Evolutionary conservation across 2,329 filamentous ascomycete genomes (phyloP), one percentile per base, ranked within the genome.

Genomic region (Diaporthe eres): DNA sequence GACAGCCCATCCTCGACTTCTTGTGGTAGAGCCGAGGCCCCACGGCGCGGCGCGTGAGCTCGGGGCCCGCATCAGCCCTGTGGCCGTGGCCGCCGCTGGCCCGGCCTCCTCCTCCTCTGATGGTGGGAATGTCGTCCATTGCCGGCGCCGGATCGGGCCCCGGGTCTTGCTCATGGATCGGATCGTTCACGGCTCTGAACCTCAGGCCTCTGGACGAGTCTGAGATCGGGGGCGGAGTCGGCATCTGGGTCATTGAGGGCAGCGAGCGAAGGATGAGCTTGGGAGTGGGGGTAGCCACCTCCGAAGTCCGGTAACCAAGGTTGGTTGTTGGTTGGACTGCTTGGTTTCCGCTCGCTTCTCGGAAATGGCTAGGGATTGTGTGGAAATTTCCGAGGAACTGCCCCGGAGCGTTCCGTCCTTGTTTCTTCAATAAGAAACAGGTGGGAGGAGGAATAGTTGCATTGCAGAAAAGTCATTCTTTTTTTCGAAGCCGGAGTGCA

Each of bases 1-100:
- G 74, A 72, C 82, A 83, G 2, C 82, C 82, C 67, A 78, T 80
- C 49, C 79, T 76, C 37, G 81, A 82, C 77, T 83, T 83, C 74
- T 79, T 81, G 75, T 83, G 82, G 63, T 82, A 83, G 28, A 83
- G 77, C 57, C 82, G 76, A 34, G 80, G 80, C 13, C 76, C 79
- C 44, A 75, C 73, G 28, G 47, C 47, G 28, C 74, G 76, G 12
- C 70, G 74, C 28, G 71, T 51, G 31, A 34, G 72, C 39, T 58
- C 61, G 2, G 71, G 44, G 28, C 65, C 65, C 12, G 58, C 28
- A 25, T 42, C 39, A 4, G 53, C 57, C 25, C 47, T 53, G 51
- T 7, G n/a, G 17, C 53, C 39, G 17, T 25, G 47, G 31, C 63
- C 47, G 31, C 28, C 44, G 0, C 47, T 31, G 47, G 60, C 60